Base-by-base conservation (phyloP, 805 yeast genomes). In the Teunomyces lycoperdinae region DNA sequence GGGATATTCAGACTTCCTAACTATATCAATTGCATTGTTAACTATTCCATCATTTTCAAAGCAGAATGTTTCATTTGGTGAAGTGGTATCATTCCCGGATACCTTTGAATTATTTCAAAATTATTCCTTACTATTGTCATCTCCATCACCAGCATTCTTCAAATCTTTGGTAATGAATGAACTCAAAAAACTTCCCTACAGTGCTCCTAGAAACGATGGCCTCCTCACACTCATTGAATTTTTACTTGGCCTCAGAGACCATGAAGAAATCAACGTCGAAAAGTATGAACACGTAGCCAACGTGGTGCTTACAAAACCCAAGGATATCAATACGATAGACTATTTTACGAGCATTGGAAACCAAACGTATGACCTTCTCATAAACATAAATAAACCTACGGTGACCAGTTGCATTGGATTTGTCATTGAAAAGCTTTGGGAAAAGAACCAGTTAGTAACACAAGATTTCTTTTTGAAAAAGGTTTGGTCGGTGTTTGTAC, bases 211-310 rank as follows among this genome's bases (percentile, higher is more conserved):
- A 17, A 49, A 65, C 1, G 84, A 85, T 57, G 97, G 98, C 0
- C 81, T 94, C 1, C 66, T 79, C 27, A 76, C 90, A 1, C 65
- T 92, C 43, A 74, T 90, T 27, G 97, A 92, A 63, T 81, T 87
- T 52, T 73, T 87, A 0, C 70, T 87, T 10, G 96, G 96, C 0
- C 70, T 87, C 24, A 71, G 96, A 48, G 95, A 89, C 36, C 74
- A 76, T 46, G 92, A 85, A 47, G 83, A 81, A 9, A 65, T 89
- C 10, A 83, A 83, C 52, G 64, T 83, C n/a, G 81, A 80, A 29
- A 85, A 82, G 53, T 72, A 88, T 42, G 81, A 80, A 26, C 79
- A 83, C 48, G 86, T 88, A 1, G 80, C 87, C n/a, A 77, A 76
- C 36, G 74, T 89, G 2, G 62, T 92, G 11, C 61, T 85, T 27